phyloP scores from a whole-genome alignment of 2,329 filamentous ascomycete species.

The Alternaria novae-zelandiae region DNA sequence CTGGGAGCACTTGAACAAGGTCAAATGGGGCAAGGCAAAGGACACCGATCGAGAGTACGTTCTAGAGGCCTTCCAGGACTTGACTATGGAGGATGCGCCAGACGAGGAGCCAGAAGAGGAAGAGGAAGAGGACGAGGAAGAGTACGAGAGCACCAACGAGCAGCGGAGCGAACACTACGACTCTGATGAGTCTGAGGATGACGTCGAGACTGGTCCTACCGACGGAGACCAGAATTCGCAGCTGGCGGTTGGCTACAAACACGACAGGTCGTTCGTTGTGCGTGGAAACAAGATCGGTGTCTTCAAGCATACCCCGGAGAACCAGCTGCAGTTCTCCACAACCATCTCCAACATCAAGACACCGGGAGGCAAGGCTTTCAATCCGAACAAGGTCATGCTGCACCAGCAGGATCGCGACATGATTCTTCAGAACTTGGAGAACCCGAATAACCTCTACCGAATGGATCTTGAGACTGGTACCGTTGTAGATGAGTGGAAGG shows the following conservation, averaged over 20 bases:
- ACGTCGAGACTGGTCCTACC: conserved; percentile 69
- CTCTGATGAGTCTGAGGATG: conserved; percentile 79
- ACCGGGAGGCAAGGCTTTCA: conserved; percentile 80
- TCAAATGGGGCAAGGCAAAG: conserved; percentile 93
- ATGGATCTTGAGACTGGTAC: conserved; percentile 99
- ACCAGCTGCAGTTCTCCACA: conserved; percentile 93
- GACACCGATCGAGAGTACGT: conserved; percentile 94
- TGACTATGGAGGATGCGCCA: conserved; percentile 83
- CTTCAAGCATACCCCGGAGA: conserved; percentile 94
- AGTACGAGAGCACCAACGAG: conserved; percentile 68
- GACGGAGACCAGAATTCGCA: conserved; percentile 91
- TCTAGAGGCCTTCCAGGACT: conserved; percentile 90
- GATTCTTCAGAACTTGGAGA: conserved; percentile 80
- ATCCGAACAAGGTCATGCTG: conserved; percentile 95
- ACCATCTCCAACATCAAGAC: conserved; percentile 97
- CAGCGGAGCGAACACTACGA: conserved; percentile 76
- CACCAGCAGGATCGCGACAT: conserved; percentile 89
- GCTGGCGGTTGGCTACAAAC: conserved; percentile 94
- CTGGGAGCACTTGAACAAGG: conserved; percentile 94
- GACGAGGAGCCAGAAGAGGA: conserved; percentile 61
- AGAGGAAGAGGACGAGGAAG: conserved; percentile 66
- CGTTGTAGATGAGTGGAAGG: conserved; percentile 97
- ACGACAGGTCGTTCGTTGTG: conserved; percentile 96
- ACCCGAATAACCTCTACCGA: conserved; percentile 90
- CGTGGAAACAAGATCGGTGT: conserved; percentile 98